Percentiles rank a stretch among this genome's conserved stretches.
These are phyloP conservation scores for Vanrija pseudolonga DNA, from an alignment of 1,284 basidiomycete species.

Conservation along the genomic window DNA sequence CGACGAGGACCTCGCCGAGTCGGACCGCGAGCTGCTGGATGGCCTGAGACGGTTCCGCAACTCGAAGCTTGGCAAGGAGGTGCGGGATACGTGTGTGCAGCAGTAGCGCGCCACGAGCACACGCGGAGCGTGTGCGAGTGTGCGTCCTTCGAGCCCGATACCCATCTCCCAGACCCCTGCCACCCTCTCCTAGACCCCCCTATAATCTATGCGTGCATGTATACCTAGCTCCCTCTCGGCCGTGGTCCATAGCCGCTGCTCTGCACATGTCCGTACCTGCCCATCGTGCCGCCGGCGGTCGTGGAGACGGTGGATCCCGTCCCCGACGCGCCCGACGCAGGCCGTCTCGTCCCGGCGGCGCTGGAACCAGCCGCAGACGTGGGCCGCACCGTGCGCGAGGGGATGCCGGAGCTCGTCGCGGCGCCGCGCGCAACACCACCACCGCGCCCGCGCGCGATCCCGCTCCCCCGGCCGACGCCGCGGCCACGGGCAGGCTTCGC, in stretches of 20 bases:
- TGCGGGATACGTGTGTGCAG: constrained; percentile 38
- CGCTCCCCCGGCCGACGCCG: background rate
- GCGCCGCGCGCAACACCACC: too few relatives aligned
- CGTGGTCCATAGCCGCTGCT: constrained; percentile 46
- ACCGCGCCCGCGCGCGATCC: constrained; percentile 3
- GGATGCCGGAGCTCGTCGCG: constrained; percentile 1
- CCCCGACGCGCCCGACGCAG: constrained; percentile 1
- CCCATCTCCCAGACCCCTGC: too few relatives aligned
- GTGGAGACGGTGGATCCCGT: background rate
- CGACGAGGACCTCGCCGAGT: constrained; percentile 18
- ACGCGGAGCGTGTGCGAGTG: too few relatives aligned
- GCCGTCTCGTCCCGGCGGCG: constrained; percentile 2
- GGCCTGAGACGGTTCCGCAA: constrained; percentile 35
- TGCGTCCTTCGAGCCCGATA: too few relatives aligned
- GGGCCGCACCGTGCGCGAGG: constrained; percentile 1
- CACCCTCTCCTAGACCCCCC: too few relatives aligned
- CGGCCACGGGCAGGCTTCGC: background rate
- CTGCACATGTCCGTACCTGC: constrained; percentile 40
- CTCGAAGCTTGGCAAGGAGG: constrained; percentile 33
- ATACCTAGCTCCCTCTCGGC: background rate
- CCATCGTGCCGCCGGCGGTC: constrained; percentile 19
- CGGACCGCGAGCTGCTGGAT: constrained; percentile 37
- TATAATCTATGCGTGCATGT: background rate
- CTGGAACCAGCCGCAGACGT: background rate
- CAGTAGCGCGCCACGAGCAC: constrained; percentile 18